Evolutionary conservation across 2,329 filamentous ascomycete genomes (phyloP).

Genomic region (Dichotomopilus funicola): DNA sequence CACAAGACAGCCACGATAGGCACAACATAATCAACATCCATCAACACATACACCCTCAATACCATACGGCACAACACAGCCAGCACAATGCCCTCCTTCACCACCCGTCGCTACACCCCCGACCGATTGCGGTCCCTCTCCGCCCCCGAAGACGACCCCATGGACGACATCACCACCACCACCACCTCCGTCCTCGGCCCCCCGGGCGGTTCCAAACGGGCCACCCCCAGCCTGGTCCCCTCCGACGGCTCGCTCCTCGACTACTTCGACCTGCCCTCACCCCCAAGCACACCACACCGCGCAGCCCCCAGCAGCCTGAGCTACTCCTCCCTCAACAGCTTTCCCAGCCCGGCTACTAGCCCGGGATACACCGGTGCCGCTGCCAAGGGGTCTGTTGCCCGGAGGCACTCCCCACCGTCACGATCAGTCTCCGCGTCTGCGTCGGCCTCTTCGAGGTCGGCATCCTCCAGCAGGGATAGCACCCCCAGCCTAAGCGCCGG

Average conservation of each 20-base stretch:
- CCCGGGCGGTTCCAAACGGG: background rate
- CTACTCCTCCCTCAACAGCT: conserved; percentile 12
- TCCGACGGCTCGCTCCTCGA: conserved; percentile 16
- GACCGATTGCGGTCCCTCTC: conserved; percentile 6
- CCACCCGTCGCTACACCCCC: conserved; percentile 3
- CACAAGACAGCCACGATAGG: too few relatives aligned
- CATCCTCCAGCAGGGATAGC: too few relatives aligned
- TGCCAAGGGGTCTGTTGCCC: background rate
- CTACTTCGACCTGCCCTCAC: conserved; percentile 19
- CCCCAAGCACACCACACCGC: conserved; percentile 15
- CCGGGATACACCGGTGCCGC: background rate
- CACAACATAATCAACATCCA: background rate
- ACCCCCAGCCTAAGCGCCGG: too few relatives aligned
- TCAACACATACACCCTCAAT: background rate
- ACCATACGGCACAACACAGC: background rate
- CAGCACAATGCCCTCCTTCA: conserved; percentile 15
- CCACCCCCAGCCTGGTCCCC: conserved; percentile 5
- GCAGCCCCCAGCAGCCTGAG: conserved; percentile 7
- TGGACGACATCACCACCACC: conserved; percentile 11
- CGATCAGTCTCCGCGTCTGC: too few relatives aligned
- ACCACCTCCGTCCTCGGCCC: background rate
- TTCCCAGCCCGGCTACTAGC: conserved; percentile 3
- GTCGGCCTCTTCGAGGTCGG: too few relatives aligned
- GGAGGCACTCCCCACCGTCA: background rate
- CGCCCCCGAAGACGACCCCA: conserved; percentile 4